A percentile compares a stretch with the other conserved stretches of the same genome.
Conservation (phyloP, 192 early-diverging fungal genomes). For the Rhizophlyctis rosea region DNA sequence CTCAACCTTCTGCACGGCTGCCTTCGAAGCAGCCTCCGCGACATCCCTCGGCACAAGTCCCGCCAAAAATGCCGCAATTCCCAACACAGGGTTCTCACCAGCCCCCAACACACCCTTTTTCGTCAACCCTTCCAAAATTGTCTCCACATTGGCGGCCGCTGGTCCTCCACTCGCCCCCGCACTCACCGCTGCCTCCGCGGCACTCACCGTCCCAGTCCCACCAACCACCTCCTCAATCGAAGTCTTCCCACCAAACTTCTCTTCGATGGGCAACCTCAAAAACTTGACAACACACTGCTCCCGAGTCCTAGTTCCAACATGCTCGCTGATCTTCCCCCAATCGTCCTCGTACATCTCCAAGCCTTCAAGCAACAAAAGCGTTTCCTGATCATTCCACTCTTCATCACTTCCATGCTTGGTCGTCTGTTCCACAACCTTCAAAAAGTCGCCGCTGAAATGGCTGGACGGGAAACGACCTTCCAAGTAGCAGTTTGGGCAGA, state of each 20-base stretch:
- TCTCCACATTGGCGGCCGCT: slow-evolving; percentile 69
- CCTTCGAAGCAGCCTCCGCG: slow-evolving; percentile 81
- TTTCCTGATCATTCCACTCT: slow-evolving; percentile 85
- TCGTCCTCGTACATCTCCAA: slow-evolving; percentile 93
- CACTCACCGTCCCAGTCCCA: too few species aligned
- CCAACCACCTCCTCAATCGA: too few species aligned
- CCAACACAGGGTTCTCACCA: slow-evolving; percentile 88
- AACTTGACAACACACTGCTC: slow-evolving; percentile 92
- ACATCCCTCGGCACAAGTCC: slow-evolving; percentile 84
- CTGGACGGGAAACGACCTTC: slow-evolving; percentile 89
- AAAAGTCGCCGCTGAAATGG: slow-evolving; percentile 83
- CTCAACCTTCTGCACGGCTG: slow-evolving; percentile 70
- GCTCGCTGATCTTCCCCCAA: slow-evolving; percentile 88
- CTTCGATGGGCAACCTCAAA: slow-evolving; percentile 83
- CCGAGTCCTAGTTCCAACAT: slow-evolving; percentile 84
- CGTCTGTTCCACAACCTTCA: slow-evolving; percentile 56
- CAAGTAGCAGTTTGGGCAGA: slow-evolving; percentile 87
- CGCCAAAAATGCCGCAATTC: slow-evolving; percentile 83
- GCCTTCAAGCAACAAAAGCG: slow-evolving; percentile 82
- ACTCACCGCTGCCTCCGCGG: too few species aligned
- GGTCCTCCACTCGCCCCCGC: slow-evolving; percentile 67
- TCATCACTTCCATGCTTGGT: slow-evolving; percentile 20
- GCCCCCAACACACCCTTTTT: too few species aligned
- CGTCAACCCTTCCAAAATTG: too few species aligned
- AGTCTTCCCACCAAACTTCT: slow-evolving; percentile 58